phyloP scores from a whole-genome alignment of 2,329 filamentous ascomycete genomes.

The Calonectria montana region DNA sequence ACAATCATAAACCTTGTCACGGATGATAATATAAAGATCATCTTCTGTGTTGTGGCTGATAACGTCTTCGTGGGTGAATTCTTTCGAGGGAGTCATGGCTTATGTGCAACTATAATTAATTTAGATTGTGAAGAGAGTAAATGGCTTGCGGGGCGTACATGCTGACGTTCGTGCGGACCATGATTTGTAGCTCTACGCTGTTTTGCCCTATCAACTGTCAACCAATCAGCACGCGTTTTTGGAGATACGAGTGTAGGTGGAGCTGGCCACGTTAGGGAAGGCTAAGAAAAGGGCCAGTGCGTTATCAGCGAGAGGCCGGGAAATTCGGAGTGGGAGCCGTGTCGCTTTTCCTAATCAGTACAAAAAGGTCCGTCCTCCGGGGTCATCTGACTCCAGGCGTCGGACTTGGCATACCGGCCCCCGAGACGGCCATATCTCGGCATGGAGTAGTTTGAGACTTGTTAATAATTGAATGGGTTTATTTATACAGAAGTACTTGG shows the following conservation, averaged over 20 bases:
- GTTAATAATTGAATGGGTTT: not conserved
- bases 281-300: not conserved
- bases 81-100: not conserved
- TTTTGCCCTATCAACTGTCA: not conserved
- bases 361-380: not conserved
- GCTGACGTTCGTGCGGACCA: too few species aligned
- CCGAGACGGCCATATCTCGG: not conserved
- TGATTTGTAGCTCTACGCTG: not conserved
- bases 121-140: not conserved
- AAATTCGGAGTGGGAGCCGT: not conserved
- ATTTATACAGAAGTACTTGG: too few species aligned
- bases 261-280: not conserved
- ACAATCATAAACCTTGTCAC: slow-evolving; percentile 16
- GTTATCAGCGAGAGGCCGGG: not conserved
- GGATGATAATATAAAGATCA: not conserved
- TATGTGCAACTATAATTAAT: not conserved
- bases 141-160: not conserved
- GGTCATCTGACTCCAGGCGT: not conserved
- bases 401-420: not conserved
- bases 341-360: not conserved
- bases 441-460: not conserved
- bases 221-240: not conserved
- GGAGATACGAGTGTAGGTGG: not conserved
- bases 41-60: not conserved
- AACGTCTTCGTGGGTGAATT: not conserved